These are phyloP conservation scores for Rhytidhysteron rufulum DNA, from an alignment of 2,329 filamentous ascomycete genomes.

Conservation along the genomic window DNA sequence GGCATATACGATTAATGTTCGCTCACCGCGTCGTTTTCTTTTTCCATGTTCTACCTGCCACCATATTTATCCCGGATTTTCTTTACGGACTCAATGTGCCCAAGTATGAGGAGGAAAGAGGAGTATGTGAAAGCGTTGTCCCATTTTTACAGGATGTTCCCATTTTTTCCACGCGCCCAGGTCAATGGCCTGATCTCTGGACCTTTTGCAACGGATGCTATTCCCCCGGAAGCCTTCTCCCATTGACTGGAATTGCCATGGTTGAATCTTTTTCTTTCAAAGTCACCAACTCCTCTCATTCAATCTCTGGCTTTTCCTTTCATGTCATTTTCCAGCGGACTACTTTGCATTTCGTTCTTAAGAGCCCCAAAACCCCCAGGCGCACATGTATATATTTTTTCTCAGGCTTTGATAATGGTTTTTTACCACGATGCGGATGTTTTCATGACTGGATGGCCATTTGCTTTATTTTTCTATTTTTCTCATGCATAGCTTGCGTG, in stretches of 20 bases:
- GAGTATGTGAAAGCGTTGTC: too few species aligned
- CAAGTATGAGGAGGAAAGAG: too few species aligned
- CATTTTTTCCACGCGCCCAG: too few species aligned
- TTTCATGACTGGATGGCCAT: constrained; percentile 30
- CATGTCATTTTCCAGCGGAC: constrained; percentile 8
- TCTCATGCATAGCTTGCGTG: constrained; percentile 26
- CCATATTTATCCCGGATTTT: not conserved
- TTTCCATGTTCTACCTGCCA: constrained; percentile 4
- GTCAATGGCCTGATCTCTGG: too few species aligned
- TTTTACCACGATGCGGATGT: constrained; percentile 22
- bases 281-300: constrained; percentile 9
- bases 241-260: not conserved
- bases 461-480: constrained; percentile 15
- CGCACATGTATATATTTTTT: constrained; percentile 34
- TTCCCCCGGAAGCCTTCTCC: too few species aligned
- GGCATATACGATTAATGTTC: constrained; percentile 9
- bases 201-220: too few species aligned
- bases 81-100: not conserved
- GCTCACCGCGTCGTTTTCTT: constrained; percentile 4
- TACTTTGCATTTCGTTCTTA: constrained; percentile 16
- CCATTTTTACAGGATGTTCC: too few species aligned
- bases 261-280: constrained; percentile 9
- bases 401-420: too few species aligned
- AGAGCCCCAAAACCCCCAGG: too few species aligned
- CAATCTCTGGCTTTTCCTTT: constrained; percentile 8